Base-by-base conservation (phyloP, 1,284 basidiomycete species). In the Papiliotrema fonsecae region DNA sequence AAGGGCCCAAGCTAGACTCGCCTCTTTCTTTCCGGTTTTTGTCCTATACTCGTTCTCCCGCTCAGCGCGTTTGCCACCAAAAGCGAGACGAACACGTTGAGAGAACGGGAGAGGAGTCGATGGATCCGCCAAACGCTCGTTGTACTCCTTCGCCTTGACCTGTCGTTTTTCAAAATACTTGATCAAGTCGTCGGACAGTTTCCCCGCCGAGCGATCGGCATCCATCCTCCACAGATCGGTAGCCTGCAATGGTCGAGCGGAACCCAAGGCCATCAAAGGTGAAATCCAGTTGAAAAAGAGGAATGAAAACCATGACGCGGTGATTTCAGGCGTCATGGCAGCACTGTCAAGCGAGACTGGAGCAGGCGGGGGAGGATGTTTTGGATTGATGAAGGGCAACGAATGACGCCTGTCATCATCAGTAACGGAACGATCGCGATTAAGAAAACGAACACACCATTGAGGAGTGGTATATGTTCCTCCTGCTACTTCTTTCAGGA, bases 151-250 rank as follows among this genome's bases (percentile, higher is more conserved):
- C 0, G 87, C 88, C 40, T 76, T 73, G 47, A 73, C 72, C 25
- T 77, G 74, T 5, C 87, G 79, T 14, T 75, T 71, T 34, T 84
- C 81, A 68, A 86, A 93, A 1, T 84, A 84, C 1, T 70, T 70
- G 22, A 79, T 73, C 27, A 96, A 85, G 34, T 75, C 75, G 6
- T 80, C 75, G 1, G 86, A 83, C 40, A 91, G 80, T 14, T 75
- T 75, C 19, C 80, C 80, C 14, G 82, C 75, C 41, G 82, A 79
- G 41, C 75, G 64, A 5, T 60, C 61, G 2, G 69, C 63, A 53
- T 84, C 83, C 38, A 93, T 81, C 66, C 82, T 85, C 79, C 86
- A 93, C n/a, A 94, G 76, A 71, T 96, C 91, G 0, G 83, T 75
- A 0, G 84, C 82, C 66, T 91, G 85, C 4, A 94, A 78, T 1